Base-by-base conservation (phyloP, 2,329 filamentous ascomycete genomes). In the Xylaria sp. region DNA sequence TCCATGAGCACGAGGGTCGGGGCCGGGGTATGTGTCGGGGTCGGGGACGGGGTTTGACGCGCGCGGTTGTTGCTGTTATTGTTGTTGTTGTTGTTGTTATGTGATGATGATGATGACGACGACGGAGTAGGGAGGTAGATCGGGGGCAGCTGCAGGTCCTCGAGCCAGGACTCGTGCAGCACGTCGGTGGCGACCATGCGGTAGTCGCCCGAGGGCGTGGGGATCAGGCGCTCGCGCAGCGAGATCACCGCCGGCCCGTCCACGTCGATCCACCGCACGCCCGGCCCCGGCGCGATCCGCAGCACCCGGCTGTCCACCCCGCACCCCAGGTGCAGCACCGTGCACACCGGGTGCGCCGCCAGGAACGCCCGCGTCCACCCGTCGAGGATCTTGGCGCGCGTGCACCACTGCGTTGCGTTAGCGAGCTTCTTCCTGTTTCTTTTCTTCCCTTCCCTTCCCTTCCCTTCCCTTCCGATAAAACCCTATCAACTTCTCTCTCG, bases 1-100 rank as follows among this genome's bases (percentile, higher is more conserved):
- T 70, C 68, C 43, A 66, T 58, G 7, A 70, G 29, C 16, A 69
- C 50, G 13, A 68, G 39, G 2, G 61, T 65, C n/a, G 67, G 66
- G 7, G 63, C 46, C 43, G 68, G 65, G 0, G 50, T 45, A 26
- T 11, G 24, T n/a, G n/a, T n/a, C n/a, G n/a, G n/a, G n/a, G n/a
- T n/a, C n/a, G n/a, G n/a, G n/a, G n/a, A n/a, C n/a, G n/a, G n/a
- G n/a, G n/a, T n/a, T n/a, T n/a, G n/a, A n/a, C n/a, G n/a, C n/a
- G n/a, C n/a, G n/a, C n/a, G n/a, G n/a, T n/a, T n/a, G n/a, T n/a
- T n/a, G n/a, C n/a, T n/a, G n/a, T n/a, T n/a, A n/a, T n/a, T n/a
- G n/a, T n/a, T n/a, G n/a, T n/a, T n/a, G n/a, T n/a, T n/a, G n/a
- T n/a, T n/a, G n/a, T n/a, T n/a, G n/a, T n/a, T n/a, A n/a, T n/a